A percentile compares a stretch with the other conserved stretches of the same genome.
These are phyloP conservation scores for Metschnikowia santaceciliae DNA, from an alignment of 805 yeast genomes.

Conservation along the genomic window DNA sequence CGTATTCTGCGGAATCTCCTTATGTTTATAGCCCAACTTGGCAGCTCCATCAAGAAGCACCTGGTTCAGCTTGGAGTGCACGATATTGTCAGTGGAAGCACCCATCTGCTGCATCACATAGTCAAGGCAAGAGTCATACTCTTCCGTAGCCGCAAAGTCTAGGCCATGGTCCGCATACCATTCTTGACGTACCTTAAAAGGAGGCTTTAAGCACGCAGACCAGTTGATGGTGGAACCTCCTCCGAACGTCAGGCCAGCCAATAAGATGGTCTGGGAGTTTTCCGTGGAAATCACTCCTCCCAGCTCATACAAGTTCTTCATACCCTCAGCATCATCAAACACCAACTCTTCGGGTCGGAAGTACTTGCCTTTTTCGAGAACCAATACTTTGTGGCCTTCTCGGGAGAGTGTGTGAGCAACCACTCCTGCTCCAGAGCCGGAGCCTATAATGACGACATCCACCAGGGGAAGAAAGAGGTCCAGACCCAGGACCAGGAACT, in stretches of 20 bases:
- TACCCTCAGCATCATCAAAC: constrained; percentile 37
- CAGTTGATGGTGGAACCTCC: constrained; percentile 59
- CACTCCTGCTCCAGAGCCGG: constrained; percentile 54
- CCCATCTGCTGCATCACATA: constrained; percentile 49
- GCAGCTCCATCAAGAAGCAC: constrained; percentile 41
- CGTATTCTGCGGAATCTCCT: constrained; percentile 44
- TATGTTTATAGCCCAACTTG: constrained; percentile 42
- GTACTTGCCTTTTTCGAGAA: constrained; percentile 50
- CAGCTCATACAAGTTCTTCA: constrained; percentile 34
- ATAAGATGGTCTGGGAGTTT: constrained; percentile 31
- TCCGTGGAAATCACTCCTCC: constrained; percentile 33
- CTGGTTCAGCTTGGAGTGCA: constrained; percentile 44
- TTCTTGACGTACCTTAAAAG: constrained; percentile 47
- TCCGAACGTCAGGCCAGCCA: constrained; percentile 55
- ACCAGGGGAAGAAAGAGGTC: constrained; percentile 33
- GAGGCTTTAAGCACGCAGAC: constrained; percentile 51
- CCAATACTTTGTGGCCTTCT: constrained; percentile 41
- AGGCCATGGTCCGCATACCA: constrained; percentile 46
- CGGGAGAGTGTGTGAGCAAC: constrained; percentile 44
- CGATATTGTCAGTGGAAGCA: constrained; percentile 32
- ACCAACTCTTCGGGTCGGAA: constrained; percentile 31
- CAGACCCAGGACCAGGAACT: constrained; percentile 15
- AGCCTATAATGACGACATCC: constrained; percentile 48
- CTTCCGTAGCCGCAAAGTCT: constrained; percentile 42
- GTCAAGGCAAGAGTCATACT: constrained; percentile 43